These are phyloP conservation scores for Amphicarpaea edgeworthii DNA, from an alignment of 306 rosid species.

Conservation along the genomic window DNA sequence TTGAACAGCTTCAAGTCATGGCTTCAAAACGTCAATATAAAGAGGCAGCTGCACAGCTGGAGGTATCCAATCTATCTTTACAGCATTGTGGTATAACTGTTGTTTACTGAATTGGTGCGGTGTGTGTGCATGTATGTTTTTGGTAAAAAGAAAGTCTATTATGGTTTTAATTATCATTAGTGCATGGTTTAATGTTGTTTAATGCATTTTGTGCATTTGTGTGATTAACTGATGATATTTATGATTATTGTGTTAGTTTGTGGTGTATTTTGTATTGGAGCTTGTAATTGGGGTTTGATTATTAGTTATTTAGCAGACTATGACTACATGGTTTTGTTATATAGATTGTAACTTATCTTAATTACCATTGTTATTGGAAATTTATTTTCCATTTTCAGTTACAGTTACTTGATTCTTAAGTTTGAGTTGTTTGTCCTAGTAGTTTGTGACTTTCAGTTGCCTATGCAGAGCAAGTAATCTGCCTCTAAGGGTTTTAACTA, in stretches of 20 bases:
- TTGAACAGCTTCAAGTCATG: slow-evolving; percentile 99
- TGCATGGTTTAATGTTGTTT: too few species aligned
- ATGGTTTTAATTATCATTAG: background rate
- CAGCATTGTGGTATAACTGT: background rate
- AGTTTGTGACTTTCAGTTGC: slow-evolving; percentile 21
- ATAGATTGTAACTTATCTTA: background rate
- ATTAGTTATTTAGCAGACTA: slow-evolving; percentile 15
- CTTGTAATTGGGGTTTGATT: slow-evolving; percentile 22
- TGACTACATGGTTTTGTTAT: slow-evolving; percentile 5
- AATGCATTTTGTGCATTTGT: slow-evolving; percentile 29
- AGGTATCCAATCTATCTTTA: slow-evolving; percentile 58
- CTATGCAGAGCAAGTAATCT: background rate
- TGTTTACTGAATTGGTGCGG: slow-evolving; percentile 12
- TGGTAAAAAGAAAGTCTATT: too few species aligned
- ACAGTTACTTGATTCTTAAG: background rate
- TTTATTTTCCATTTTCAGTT: slow-evolving; percentile 23
- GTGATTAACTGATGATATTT: slow-evolving; percentile 18
- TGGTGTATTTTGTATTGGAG: slow-evolving; percentile 15
- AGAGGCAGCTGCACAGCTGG: slow-evolving; percentile 98
- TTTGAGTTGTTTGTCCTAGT: slow-evolving; percentile 11
- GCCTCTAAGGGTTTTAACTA: background rate
- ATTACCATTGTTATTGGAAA: background rate
- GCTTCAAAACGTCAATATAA: slow-evolving; percentile 97
- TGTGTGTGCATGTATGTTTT: too few species aligned
- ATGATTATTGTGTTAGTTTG: slow-evolving; percentile 34